A percentile compares a stretch with the other conserved stretches of the same genome.
phyloP scores from a whole-genome alignment of 208 protist species.

The Wallacemonas collosoma region DNA sequence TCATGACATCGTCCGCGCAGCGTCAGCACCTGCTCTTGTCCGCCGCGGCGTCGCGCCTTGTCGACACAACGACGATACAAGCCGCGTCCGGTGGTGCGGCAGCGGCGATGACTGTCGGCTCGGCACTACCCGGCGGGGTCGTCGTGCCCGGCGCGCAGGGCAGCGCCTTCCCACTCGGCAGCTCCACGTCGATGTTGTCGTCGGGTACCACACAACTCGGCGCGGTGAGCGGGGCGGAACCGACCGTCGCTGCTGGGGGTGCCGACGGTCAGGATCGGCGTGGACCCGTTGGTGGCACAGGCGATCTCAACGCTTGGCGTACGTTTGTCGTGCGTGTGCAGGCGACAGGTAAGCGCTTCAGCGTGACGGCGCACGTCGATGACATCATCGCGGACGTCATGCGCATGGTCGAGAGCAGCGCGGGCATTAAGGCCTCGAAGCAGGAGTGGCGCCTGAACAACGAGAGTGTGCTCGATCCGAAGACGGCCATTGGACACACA shows the following conservation, averaged over 20 bases:
- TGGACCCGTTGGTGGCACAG: too few relatives aligned
- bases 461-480: conserved; percentile 38
- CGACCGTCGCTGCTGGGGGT: not conserved
- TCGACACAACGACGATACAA: not conserved
- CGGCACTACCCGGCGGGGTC: not conserved
- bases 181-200: conserved; percentile 29
- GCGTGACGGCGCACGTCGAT: conserved; percentile 80
- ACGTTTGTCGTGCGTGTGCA: conserved; percentile 62
- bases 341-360: conserved; percentile 71
- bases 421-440: conserved; percentile 59
- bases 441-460: conserved; percentile 70
- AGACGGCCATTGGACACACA: conserved; percentile 52
- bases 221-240: too few relatives aligned
- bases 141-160: conserved; percentile 1
- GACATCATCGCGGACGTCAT: conserved; percentile 78
- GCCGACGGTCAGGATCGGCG: not conserved
- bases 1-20: conserved; percentile 34
- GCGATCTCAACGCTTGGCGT: conserved; percentile 30
- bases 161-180: conserved; percentile 6
- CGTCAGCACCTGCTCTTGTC: conserved; percentile 36
- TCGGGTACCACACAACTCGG: not conserved
- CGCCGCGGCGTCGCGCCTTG: not conserved
- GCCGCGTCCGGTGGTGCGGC: not conserved
- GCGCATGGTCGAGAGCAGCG: conserved; percentile 80
- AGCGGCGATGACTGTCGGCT: too few relatives aligned